Conservation (phyloP, 495 filamentous ascomycete species). For the Hyphodiscus hymeniophilus region DNA sequence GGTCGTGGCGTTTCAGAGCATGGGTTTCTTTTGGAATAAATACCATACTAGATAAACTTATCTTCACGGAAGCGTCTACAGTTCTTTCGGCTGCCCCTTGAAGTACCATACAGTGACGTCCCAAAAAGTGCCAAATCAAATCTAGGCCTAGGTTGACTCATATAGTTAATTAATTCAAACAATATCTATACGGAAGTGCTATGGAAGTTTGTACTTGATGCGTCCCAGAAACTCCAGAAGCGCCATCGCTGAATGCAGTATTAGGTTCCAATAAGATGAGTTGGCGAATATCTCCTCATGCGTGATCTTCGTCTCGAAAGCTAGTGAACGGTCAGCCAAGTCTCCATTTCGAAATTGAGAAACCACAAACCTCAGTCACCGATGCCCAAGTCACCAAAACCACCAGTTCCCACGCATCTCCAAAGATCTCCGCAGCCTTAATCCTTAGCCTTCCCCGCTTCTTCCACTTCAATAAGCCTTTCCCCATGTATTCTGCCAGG, state of each 20-base stretch:
- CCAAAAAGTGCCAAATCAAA: too few species aligned
- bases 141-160: too few species aligned
- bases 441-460: slow-evolving; percentile 19
- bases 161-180: too few species aligned
- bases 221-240: neutral
- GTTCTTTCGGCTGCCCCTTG: too few species aligned
- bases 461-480: slow-evolving; percentile 46
- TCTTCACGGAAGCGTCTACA: too few species aligned
- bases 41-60: too few species aligned
- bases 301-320: slow-evolving; percentile 12
- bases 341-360: neutral
- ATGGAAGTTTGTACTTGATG: too few species aligned
- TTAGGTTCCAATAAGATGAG: slow-evolving; percentile 9
- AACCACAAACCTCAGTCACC: slow-evolving; percentile 27
- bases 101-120: too few species aligned
- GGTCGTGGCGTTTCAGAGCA: too few species aligned
- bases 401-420: slow-evolving; percentile 39
- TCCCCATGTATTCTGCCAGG: slow-evolving; percentile 48
- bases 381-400: slow-evolving; percentile 30
- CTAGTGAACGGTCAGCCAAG: slow-evolving; percentile 1
- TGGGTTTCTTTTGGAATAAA: too few species aligned
- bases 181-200: too few species aligned
- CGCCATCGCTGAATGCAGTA: neutral
- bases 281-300: slow-evolving; percentile 8
- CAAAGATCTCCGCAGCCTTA: slow-evolving; percentile 27